phyloP scores from a whole-genome alignment of 2,329 filamentous ascomycete species.

The Didymella exigua region DNA sequence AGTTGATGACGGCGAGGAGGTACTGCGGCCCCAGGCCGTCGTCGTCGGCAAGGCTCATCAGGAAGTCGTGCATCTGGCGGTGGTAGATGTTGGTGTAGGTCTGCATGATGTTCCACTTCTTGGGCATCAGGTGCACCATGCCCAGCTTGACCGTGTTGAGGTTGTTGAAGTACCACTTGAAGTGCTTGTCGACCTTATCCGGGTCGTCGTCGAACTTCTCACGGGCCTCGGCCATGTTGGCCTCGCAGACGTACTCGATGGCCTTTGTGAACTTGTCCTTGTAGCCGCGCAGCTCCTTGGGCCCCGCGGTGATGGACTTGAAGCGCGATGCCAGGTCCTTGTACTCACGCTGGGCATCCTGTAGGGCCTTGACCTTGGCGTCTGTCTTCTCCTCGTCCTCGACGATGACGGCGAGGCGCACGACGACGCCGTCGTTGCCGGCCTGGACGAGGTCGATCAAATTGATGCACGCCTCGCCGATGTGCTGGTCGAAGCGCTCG shows the following conservation, averaged over 20 bases:
- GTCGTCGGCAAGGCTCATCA: conserved; percentile 82
- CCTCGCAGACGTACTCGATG: conserved; percentile 74
- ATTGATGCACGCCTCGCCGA: conserved; percentile 86
- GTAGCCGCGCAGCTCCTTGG: conserved; percentile 90
- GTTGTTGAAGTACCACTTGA: conserved; percentile 98
- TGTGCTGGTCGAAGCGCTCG: conserved; percentile 94
- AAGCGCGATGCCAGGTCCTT: conserved; percentile 92
- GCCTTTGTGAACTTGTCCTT: conserved; percentile 92
- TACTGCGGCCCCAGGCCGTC: conserved; percentile 83
- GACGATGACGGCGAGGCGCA: conserved; percentile 88
- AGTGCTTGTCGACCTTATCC: conserved; percentile 78
- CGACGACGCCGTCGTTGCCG: conserved; percentile 87
- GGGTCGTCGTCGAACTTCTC: conserved; percentile 84
- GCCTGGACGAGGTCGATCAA: conserved; percentile 84
- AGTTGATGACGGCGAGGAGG: conserved; percentile 89
- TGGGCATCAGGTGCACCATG: conserved; percentile 89
- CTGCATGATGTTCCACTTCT: conserved; percentile 94
- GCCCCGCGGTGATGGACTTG: conserved; percentile 92
- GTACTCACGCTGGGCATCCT: conserved; percentile 94
- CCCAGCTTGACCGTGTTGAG: conserved; percentile 92
- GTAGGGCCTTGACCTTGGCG: conserved; percentile 84
- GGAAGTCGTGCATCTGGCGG: conserved; percentile 91
- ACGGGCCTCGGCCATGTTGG: conserved; percentile 73
- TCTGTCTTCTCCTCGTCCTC: conserved; percentile 97
- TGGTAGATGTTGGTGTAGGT: conserved; percentile 93